A percentile compares a stretch with the other conserved stretches of the same genome.
Evolutionary conservation across 306 rosid genomes (phyloP).

Genomic region (Fragaria vesca): DNA sequence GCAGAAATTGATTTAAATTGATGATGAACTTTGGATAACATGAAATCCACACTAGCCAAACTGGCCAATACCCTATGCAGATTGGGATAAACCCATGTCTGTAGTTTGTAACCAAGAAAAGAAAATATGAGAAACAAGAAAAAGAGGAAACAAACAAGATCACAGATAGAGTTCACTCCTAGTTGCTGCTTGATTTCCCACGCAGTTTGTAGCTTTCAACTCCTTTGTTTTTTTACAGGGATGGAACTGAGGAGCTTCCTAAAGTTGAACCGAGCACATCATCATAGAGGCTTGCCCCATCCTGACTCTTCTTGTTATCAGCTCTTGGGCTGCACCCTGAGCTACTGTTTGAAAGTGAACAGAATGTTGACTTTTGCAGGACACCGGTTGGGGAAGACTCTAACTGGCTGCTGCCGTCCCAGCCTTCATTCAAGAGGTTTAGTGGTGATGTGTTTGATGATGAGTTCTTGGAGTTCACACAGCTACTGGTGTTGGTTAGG

Average conservation of each 20-base stretch:
- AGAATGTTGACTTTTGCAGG: constrained; percentile 42
- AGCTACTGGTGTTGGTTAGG: constrained; percentile 29
- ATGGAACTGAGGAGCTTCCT: constrained; percentile 40
- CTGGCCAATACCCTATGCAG: constrained; percentile 21
- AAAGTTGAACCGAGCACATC: constrained; percentile 35
- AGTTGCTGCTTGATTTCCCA: background rate
- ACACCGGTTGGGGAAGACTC: constrained; percentile 54
- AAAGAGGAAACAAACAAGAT: constrained; percentile 1
- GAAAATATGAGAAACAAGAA: background rate
- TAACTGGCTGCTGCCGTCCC: constrained; percentile 42
- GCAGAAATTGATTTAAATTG: constrained; percentile 13
- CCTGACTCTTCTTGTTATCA: constrained; percentile 15
- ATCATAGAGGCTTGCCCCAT: constrained; percentile 27
- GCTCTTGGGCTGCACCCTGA: constrained; percentile 45
- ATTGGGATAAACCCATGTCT: constrained; percentile 22
- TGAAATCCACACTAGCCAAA: constrained; percentile 22
- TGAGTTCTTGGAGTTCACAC: constrained; percentile 27
- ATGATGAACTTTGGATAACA: background rate
- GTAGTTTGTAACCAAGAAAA: constrained; percentile 10
- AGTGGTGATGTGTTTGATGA: constrained; percentile 13
- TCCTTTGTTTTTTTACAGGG: constrained; percentile 26
- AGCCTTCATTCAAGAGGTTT: constrained; percentile 38
- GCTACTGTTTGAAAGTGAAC: constrained; percentile 54
- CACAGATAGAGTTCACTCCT: background rate
- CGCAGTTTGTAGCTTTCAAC: background rate